Conservation (phyloP, 164 flowering plant species). For the Buxus sempervirens region DNA sequence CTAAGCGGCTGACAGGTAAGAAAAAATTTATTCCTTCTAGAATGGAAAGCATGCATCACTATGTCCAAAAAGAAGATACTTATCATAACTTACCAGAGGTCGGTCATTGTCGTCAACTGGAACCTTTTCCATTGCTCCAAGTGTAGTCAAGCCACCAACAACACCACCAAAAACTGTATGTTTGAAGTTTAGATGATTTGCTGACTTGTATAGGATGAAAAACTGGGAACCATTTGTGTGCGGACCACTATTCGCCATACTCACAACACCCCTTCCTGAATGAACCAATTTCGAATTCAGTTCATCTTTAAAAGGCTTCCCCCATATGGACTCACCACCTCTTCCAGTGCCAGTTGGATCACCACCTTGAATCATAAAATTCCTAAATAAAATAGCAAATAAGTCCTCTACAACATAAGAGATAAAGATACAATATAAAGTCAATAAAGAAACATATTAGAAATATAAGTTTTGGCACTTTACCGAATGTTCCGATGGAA, state of each 20-base stretch:
- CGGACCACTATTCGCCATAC: constrained; percentile 99
- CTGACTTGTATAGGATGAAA: constrained; percentile 93
- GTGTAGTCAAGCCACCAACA: constrained; percentile 87
- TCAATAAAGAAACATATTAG: not conserved
- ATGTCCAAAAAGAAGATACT: not conserved
- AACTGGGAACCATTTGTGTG: constrained; percentile 97
- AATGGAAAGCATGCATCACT: not conserved
- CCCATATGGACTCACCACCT: constrained; percentile 98
- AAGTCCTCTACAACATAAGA: not conserved
- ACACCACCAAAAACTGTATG: constrained; percentile 95
- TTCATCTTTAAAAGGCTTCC: constrained; percentile 91
- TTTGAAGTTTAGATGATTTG: constrained; percentile 85
- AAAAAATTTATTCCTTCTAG: not conserved
- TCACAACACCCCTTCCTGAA: constrained; percentile 90
- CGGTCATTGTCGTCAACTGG: constrained; percentile 86
- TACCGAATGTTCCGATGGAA: constrained; percentile 92
- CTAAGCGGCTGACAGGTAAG: not conserved
- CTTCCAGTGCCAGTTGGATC: constrained; percentile 96
- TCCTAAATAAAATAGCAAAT: constrained; percentile 36
- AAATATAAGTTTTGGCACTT: not conserved
- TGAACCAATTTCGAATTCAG: constrained; percentile 83
- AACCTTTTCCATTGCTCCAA: constrained; percentile 88
- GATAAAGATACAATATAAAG: not conserved
- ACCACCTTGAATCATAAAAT: constrained; percentile 99
- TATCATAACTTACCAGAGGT: constrained; percentile 62